Conservation (phyloP, 495 filamentous ascomycete species). For the Penicillium robsamsonii region DNA sequence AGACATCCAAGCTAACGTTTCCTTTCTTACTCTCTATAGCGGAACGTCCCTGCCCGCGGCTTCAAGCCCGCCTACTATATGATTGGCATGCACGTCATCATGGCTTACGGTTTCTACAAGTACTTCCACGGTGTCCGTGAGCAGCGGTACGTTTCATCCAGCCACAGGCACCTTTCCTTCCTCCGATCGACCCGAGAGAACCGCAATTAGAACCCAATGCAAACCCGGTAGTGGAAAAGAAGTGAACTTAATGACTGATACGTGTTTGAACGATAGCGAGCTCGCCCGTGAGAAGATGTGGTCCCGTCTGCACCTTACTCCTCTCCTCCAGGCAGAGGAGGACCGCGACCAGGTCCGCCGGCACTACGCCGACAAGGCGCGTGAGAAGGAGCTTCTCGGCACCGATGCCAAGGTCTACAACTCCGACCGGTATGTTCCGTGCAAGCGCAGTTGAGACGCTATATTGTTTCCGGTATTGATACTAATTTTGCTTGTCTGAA, state of each 20-base stretch:
- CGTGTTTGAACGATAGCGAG: slow-evolving; percentile 57
- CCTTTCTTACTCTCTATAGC: slow-evolving; percentile 46
- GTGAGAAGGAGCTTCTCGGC: slow-evolving; percentile 87
- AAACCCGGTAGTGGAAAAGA: neutral
- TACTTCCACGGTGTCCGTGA: slow-evolving; percentile 75
- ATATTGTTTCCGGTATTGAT: neutral
- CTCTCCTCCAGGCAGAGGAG: slow-evolving; percentile 89
- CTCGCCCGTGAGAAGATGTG: slow-evolving; percentile 97
- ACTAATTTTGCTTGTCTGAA: neutral
- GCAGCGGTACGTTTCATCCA: slow-evolving; percentile 65
- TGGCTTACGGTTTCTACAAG: slow-evolving; percentile 88
- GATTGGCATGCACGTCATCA: slow-evolving; percentile 66
- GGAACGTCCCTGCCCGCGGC: slow-evolving; percentile 88
- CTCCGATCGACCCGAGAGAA: slow-evolving; percentile 9
- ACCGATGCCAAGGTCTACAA: slow-evolving; percentile 79
- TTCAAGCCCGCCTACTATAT: slow-evolving; percentile 82
- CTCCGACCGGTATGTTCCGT: slow-evolving; percentile 69
- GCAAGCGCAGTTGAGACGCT: neutral
- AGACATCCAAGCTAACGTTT: slow-evolving; percentile 19
- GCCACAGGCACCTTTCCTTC: slow-evolving; percentile 6
- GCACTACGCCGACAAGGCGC: slow-evolving; percentile 76
- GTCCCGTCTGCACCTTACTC: slow-evolving; percentile 88
- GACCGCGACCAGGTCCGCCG: slow-evolving; percentile 90
- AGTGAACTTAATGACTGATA: slow-evolving; percentile 4
- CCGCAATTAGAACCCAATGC: slow-evolving; percentile 11